Percentiles rank a stretch among this genome's conserved stretches.
These are phyloP conservation scores for Metschnikowia kunwiensis DNA, from an alignment of 805 yeast genomes.

Conservation along the genomic window DNA sequence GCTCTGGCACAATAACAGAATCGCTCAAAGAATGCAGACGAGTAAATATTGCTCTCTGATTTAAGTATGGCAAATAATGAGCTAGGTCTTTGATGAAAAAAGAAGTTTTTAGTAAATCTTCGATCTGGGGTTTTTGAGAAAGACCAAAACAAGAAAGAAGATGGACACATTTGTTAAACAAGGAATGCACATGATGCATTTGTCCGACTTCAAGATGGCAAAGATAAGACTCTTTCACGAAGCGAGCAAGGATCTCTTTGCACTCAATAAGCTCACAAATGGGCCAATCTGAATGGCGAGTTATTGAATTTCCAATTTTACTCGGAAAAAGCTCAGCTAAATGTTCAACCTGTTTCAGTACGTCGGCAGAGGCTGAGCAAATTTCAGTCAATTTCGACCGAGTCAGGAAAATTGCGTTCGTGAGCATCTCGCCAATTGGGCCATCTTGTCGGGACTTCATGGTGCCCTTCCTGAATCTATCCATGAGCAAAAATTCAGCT, in stretches of 20 bases:
- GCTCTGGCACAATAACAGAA: slow-evolving; percentile 18
- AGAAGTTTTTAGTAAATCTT: slow-evolving; percentile 19
- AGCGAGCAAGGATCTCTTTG: slow-evolving; percentile 9
- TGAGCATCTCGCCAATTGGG: slow-evolving; percentile 2
- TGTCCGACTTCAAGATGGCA: slow-evolving; percentile 8
- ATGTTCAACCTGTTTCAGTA: not conserved
- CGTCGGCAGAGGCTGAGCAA: not conserved
- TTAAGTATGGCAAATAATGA: slow-evolving; percentile 8
- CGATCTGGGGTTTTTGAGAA: slow-evolving; percentile 1
- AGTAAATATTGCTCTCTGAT: slow-evolving; percentile 4
- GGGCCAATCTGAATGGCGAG: not conserved
- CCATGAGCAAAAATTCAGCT: slow-evolving; percentile 1
- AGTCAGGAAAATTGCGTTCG: slow-evolving; percentile 7
- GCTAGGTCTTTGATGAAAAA: slow-evolving; percentile 17
- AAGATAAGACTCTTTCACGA: slow-evolving; percentile 2
- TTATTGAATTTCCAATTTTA: not conserved
- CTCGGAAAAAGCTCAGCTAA: not conserved
- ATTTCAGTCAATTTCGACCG: slow-evolving; percentile 5
- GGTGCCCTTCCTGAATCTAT: not conserved
- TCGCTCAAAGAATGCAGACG: not conserved
- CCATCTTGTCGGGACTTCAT: not conserved
- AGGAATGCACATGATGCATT: slow-evolving; percentile 9
- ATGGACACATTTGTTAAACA: slow-evolving; percentile 11
- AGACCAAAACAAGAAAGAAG: slow-evolving; percentile 9
- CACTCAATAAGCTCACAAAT: slow-evolving; percentile 8